Conservation (phyloP, 1,139 yeast species). For the Candida smagusa region DNA sequence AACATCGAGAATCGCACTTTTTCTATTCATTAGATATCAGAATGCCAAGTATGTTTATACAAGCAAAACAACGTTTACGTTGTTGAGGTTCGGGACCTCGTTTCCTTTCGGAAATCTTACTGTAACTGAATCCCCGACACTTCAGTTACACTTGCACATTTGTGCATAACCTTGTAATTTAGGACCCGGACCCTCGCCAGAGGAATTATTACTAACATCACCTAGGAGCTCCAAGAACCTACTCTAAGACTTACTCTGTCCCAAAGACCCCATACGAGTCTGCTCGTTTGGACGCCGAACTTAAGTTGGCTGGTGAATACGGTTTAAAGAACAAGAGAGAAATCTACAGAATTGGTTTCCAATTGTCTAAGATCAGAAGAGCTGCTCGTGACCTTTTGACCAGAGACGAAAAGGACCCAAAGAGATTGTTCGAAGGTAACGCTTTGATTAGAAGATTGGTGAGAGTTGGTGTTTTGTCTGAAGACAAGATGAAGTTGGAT, state of each 20-base stretch:
- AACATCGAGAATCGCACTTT: conserved; percentile 11
- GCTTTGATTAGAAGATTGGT: conserved; percentile 98
- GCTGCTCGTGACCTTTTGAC: conserved; percentile 99
- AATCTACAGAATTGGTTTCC: conserved; percentile 98
- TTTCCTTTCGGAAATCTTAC: conserved; percentile 17
- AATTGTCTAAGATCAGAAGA: conserved; percentile 99
- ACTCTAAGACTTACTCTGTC: conserved; percentile 98
- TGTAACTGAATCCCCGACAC: conserved; percentile 86
- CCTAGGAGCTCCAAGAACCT: conserved; percentile 94
- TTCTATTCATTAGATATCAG: conserved; percentile 22
- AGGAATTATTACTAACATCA: neutral
- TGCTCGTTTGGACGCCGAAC: conserved; percentile 98
- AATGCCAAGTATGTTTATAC: conserved; percentile 55
- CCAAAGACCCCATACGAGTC: conserved; percentile 99
- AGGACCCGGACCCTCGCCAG: neutral
- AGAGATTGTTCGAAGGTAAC: conserved; percentile 99
- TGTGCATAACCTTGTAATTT: neutral
- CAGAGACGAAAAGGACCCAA: conserved; percentile 99
- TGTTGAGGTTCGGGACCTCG: conserved; percentile 76
- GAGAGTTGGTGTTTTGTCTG: conserved; percentile 97
- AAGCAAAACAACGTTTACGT: conserved; percentile 2
- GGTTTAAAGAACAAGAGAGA: conserved; percentile 99
- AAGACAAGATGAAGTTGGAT: conserved; percentile 99
- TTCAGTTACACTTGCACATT: conserved; percentile 50
- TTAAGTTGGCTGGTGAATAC: conserved; percentile 98